phyloP scores from a whole-genome alignment of 345 rosid genomes.

The Trapa incisa region DNA sequence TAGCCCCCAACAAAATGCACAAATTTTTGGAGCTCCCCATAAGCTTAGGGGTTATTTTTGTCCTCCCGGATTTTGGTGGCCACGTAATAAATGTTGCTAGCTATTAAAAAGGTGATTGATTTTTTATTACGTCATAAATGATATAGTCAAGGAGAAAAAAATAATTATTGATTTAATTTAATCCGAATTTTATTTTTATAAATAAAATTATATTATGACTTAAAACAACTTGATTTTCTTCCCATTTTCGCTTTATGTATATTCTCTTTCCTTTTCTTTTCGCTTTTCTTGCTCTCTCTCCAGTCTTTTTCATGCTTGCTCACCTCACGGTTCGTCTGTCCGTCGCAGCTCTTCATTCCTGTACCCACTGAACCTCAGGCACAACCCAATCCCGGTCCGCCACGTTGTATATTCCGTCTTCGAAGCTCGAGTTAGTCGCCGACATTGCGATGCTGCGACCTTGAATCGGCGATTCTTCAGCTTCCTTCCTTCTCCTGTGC shows the following conservation, averaged over 20 bases:
- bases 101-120: too few relatives aligned
- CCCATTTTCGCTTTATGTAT: background rate
- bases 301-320: background rate
- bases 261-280: slow-evolving; percentile 6
- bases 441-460: slow-evolving; percentile 7
- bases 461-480: slow-evolving; percentile 12
- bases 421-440: slow-evolving; percentile 7
- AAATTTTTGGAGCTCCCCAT: too few relatives aligned
- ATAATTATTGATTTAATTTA: too few relatives aligned
- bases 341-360: background rate
- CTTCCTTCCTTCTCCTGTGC: slow-evolving; percentile 6
- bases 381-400: background rate
- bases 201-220: background rate
- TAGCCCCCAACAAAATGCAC: too few relatives aligned
- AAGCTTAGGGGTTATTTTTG: background rate
- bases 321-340: slow-evolving; percentile 1
- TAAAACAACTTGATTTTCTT: background rate
- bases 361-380: background rate
- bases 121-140: too few relatives aligned
- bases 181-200: background rate
- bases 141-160: too few relatives aligned
- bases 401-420: slow-evolving; percentile 12
- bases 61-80: background rate
- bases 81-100: too few relatives aligned
- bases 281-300: background rate